Evolutionary conservation across 805 yeast species (phyloP).

Genomic region (Myxozyma neglecta): DNA sequence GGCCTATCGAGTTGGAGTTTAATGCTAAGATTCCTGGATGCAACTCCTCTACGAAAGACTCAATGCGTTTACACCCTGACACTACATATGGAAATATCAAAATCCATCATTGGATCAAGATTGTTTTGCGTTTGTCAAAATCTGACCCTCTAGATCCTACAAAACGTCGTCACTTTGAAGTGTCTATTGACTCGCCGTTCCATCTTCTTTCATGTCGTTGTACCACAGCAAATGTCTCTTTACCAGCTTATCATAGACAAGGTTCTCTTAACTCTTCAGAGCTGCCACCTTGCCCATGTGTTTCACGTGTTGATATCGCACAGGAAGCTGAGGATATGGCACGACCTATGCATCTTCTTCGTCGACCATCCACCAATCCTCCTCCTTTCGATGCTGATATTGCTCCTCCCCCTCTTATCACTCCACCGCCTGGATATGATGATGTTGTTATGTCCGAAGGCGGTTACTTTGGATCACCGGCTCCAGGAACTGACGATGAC

Average conservation of each 20-base stretch:
- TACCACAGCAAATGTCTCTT: slow-evolving; percentile 40
- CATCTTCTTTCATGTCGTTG: slow-evolving; percentile 75
- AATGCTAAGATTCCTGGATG: slow-evolving; percentile 73
- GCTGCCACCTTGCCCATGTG: slow-evolving; percentile 32
- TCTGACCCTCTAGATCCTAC: slow-evolving; percentile 48
- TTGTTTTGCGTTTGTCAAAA: slow-evolving; percentile 76
- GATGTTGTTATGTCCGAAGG: slow-evolving; percentile 44
- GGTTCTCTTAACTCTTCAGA: slow-evolving; percentile 55
- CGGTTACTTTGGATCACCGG: slow-evolving; percentile 17
- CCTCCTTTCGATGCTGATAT: slow-evolving; percentile 59
- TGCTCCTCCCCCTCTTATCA: slow-evolving; percentile 42
- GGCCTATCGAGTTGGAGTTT: slow-evolving; percentile 70
- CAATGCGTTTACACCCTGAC: slow-evolving; percentile 64
- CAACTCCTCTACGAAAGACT: slow-evolving; percentile 13
- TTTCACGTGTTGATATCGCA: neutral
- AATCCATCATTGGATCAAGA: slow-evolving; percentile 93
- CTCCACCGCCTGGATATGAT: slow-evolving; percentile 48
- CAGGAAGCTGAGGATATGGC: slow-evolving; percentile 12
- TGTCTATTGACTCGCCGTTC: slow-evolving; percentile 91
- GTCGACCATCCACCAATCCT: slow-evolving; percentile 60
- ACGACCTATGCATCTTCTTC: slow-evolving; percentile 55
- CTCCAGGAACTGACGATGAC: slow-evolving; percentile 16
- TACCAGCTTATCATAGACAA: slow-evolving; percentile 44
- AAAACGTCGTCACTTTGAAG: slow-evolving; percentile 88
- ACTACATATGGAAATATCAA: slow-evolving; percentile 77